Evolutionary conservation across 2,329 filamentous ascomycete species (phyloP).

Genomic region (Fusarium sambucinum): DNA sequence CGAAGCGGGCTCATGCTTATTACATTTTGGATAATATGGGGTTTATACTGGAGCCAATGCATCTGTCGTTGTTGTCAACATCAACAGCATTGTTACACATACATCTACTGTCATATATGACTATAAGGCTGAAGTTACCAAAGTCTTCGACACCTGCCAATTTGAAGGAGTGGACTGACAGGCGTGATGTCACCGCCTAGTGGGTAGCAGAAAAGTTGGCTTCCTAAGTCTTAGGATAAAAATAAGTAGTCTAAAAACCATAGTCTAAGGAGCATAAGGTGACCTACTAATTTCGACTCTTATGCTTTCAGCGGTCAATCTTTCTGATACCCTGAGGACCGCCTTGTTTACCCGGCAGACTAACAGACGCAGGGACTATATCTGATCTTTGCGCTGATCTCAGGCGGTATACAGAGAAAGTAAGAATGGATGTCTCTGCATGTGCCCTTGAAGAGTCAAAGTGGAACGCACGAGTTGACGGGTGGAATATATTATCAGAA

Average conservation of each 20-base stretch:
- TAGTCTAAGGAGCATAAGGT: too few species aligned
- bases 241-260: too few species aligned
- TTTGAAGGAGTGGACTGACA: background rate
- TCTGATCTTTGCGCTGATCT: slow-evolving; percentile 1
- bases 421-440: background rate
- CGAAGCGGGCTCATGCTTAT: slow-evolving; percentile 10
- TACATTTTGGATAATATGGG: slow-evolving; percentile 9
- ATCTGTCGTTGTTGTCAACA: background rate
- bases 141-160: background rate
- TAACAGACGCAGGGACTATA: background rate
- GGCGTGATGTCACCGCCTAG: background rate
- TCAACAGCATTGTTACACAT: background rate
- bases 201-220: too few species aligned
- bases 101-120: background rate
- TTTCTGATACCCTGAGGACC: background rate
- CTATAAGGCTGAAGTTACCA: background rate
- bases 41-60: background rate
- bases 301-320: too few species aligned
- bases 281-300: too few species aligned
- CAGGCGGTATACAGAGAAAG: background rate
- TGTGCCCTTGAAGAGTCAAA: background rate
- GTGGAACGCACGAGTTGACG: background rate
- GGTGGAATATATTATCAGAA: too few species aligned
- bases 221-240: too few species aligned
- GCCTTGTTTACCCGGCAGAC: background rate